A percentile compares a stretch with the other conserved stretches of the same genome.
These are phyloP conservation scores for Phytophthora colocasiae DNA, from an alignment of 352 stramenopile genomes.

Conservation along the genomic window DNA sequence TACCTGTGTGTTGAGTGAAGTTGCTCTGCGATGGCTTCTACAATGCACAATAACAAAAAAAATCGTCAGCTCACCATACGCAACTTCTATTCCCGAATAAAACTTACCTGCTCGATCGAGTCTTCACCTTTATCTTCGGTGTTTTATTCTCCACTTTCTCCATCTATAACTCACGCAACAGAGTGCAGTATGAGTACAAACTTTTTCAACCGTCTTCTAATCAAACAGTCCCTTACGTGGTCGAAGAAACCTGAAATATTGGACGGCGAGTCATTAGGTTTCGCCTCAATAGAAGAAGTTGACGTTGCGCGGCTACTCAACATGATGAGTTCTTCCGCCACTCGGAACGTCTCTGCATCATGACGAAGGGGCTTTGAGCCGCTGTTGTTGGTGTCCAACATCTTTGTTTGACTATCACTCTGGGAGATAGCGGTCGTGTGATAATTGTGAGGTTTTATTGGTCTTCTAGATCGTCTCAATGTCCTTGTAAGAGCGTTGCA, in stretches of 20 bases:
- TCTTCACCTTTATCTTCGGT: conserved; percentile 24
- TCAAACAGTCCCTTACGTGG: conserved; percentile 17
- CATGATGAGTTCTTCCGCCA: conserved; percentile 82
- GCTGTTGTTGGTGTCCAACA: conserved; percentile 39
- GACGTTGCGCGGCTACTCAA: conserved; percentile 48
- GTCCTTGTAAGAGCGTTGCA: too few species aligned
- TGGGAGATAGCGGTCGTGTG: neutral
- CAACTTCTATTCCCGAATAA: neutral
- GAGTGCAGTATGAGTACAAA: neutral
- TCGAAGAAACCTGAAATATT: conserved; percentile 49
- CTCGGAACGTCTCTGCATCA: conserved; percentile 77
- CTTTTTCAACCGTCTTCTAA: neutral
- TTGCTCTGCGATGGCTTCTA: conserved; percentile 16
- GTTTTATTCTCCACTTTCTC: conserved; percentile 10
- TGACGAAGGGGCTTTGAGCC: conserved; percentile 33
- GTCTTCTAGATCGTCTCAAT: neutral
- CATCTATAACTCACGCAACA: conserved; percentile 1
- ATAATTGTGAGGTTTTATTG: conserved; percentile 1
- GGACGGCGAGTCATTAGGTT: conserved; percentile 36
- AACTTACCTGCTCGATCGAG: conserved; percentile 21
- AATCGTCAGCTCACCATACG: neutral
- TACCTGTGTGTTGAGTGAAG: conserved; percentile 13
- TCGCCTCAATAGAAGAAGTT: conserved; percentile 12
- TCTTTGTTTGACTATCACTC: conserved; percentile 7
- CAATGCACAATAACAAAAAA: conserved; percentile 1